phyloP scores from a whole-genome alignment of 2,329 filamentous ascomycete genomes.

The Amphichorda felina region DNA sequence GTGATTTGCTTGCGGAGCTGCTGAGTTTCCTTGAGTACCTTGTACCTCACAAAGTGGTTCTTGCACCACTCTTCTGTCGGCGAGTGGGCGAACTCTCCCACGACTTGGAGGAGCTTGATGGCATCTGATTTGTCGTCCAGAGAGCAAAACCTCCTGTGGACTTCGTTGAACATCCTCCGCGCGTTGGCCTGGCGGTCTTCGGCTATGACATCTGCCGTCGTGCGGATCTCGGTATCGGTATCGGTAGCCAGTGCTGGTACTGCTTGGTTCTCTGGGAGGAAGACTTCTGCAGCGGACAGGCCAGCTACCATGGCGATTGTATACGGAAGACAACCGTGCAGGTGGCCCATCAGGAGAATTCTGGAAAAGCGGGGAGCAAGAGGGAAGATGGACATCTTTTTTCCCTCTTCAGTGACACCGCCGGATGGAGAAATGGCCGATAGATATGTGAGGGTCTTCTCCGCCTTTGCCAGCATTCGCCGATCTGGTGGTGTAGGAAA shows the following conservation, averaged over 20 bases:
- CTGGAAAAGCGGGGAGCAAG: slow-evolving; percentile 83
- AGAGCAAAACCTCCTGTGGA: slow-evolving; percentile 66
- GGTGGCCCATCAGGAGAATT: slow-evolving; percentile 79
- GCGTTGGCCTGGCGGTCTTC: slow-evolving; percentile 58
- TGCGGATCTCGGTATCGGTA: slow-evolving; percentile 36
- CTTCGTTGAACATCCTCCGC: slow-evolving; percentile 50
- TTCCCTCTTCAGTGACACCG: slow-evolving; percentile 67
- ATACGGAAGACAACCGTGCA: slow-evolving; percentile 72
- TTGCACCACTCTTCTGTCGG: slow-evolving; percentile 64
- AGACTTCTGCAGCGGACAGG: slow-evolving; percentile 78
- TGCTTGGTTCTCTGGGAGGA: slow-evolving; percentile 70
- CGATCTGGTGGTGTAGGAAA: slow-evolving; percentile 85
- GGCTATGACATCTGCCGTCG: slow-evolving; percentile 57
- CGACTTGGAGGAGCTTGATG: slow-evolving; percentile 78
- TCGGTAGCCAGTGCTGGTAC: slow-evolving; percentile 43
- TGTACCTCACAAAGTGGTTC: slow-evolving; percentile 74
- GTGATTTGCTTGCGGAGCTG: slow-evolving; percentile 78
- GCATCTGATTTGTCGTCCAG: slow-evolving; percentile 78
- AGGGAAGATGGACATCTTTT: slow-evolving; percentile 78
- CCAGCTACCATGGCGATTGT: slow-evolving; percentile 82
- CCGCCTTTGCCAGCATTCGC: slow-evolving; percentile 65
- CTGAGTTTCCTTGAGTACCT: slow-evolving; percentile 75
- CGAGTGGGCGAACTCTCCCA: slow-evolving; percentile 76
- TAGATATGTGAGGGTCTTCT: slow-evolving; percentile 76
- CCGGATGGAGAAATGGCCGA: slow-evolving; percentile 64